Conservation (phyloP, 129 eudicot species). For the Solidago caesia region DNA sequence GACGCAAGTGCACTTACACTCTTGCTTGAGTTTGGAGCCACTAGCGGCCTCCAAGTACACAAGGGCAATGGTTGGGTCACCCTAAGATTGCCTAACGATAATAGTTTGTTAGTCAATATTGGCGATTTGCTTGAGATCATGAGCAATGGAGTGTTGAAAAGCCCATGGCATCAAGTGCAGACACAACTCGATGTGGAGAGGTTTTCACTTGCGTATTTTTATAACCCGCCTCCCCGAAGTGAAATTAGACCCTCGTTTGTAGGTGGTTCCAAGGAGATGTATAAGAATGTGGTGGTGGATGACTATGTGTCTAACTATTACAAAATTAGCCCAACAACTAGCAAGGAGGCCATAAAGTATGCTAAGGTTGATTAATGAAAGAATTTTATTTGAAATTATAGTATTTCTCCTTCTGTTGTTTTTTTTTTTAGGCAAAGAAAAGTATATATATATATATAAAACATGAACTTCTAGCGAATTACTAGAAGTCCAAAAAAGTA, state of each 20-base stretch:
- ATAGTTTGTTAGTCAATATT: constrained; percentile 34
- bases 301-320: no score
- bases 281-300: no score
- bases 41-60: constrained; percentile 41
- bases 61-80: constrained; percentile 38
- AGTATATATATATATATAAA: no score
- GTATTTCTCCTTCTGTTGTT: no score
- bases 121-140: constrained; percentile 60
- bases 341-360: no score
- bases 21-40: constrained; percentile 41
- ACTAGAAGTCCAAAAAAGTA: no score
- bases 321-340: no score
- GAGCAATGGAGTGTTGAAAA: constrained; percentile 48
- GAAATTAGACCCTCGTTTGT: no score
- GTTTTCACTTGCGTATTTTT: constrained; percentile 42
- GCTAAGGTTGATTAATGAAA: no score
- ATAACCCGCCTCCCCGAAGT: constrained; percentile 32
- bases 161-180: constrained; percentile 49
- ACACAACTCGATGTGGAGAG: constrained; percentile 34
- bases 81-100: constrained; percentile 33
- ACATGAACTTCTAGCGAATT: no score
- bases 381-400: no score
- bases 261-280: neutral
- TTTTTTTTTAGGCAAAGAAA: no score
- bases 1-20: constrained; percentile 48